A percentile compares a stretch with the other conserved stretches of the same genome.
phyloP scores from a whole-genome alignment of 2,329 filamentous ascomycete species.

The Mariannaea sp. region DNA sequence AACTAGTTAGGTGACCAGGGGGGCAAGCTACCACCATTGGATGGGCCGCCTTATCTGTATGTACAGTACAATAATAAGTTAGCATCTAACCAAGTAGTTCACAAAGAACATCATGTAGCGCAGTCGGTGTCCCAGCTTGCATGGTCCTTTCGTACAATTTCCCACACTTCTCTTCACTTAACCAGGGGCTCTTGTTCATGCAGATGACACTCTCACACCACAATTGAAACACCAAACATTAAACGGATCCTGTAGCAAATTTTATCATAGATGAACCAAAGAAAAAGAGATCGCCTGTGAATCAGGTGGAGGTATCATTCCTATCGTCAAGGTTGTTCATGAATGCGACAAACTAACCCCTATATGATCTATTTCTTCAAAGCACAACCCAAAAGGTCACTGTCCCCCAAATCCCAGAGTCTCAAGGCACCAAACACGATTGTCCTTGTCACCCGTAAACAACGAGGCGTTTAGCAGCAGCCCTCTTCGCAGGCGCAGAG shows the following conservation, averaged over 20 bases:
- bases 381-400: not conserved
- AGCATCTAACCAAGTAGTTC: too few species aligned
- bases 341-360: constrained; percentile 10
- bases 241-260: too few species aligned
- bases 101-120: too few species aligned
- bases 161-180: not conserved
- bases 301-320: constrained; percentile 20
- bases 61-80: too few species aligned
- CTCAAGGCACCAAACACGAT: not conserved
- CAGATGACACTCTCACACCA: not conserved
- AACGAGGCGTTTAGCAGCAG: constrained; percentile 46
- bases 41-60: too few species aligned
- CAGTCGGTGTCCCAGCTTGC: too few species aligned
- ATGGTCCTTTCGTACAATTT: too few species aligned
- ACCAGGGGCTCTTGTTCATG: not conserved
- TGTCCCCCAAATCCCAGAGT: not conserved
- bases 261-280: not conserved
- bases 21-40: too few species aligned
- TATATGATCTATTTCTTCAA: not conserved
- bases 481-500: constrained; percentile 51
- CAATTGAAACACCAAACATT: too few species aligned
- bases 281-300: not conserved
- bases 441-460: not conserved
- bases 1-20: too few species aligned
- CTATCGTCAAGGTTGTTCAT: constrained; percentile 14